phyloP scores from a whole-genome alignment of 2,329 filamentous ascomycete species.

The Beauveria asiatica region DNA sequence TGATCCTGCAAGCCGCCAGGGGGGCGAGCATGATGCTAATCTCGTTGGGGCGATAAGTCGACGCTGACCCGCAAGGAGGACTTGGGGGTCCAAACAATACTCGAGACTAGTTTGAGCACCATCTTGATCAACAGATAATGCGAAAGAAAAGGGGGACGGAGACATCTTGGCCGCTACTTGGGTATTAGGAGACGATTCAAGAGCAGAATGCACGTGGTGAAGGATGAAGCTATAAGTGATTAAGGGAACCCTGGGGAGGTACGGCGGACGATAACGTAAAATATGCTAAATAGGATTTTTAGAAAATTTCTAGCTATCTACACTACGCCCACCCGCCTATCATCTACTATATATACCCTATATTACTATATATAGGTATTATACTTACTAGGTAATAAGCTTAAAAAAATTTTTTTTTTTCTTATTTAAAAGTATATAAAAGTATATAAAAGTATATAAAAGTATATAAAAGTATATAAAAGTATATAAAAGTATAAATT shows the following conservation, averaged over 20 bases:
- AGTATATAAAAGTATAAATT: too few relatives aligned
- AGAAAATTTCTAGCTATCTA: too few relatives aligned
- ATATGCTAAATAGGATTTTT: too few relatives aligned
- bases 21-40: constrained; percentile 1
- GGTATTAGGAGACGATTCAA: neutral
- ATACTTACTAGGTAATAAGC: too few relatives aligned
- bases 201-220: neutral
- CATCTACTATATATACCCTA: too few relatives aligned
- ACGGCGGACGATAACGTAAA: too few relatives aligned
- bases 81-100: neutral
- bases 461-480: too few relatives aligned
- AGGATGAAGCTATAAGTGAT: constrained; percentile 3
- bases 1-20: constrained; percentile 3
- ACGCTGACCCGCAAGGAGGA: neutral
- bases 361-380: too few relatives aligned
- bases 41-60: neutral
- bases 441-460: too few relatives aligned
- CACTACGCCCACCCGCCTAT: too few relatives aligned
- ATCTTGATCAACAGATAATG: neutral
- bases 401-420: too few relatives aligned
- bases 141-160: neutral
- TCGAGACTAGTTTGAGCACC: neutral
- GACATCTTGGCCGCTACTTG: neutral
- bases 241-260: neutral
- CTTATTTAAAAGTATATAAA: too few relatives aligned